phyloP scores from a whole-genome alignment of 176 grass and related monocot species.

The Themeda triandra region DNA sequence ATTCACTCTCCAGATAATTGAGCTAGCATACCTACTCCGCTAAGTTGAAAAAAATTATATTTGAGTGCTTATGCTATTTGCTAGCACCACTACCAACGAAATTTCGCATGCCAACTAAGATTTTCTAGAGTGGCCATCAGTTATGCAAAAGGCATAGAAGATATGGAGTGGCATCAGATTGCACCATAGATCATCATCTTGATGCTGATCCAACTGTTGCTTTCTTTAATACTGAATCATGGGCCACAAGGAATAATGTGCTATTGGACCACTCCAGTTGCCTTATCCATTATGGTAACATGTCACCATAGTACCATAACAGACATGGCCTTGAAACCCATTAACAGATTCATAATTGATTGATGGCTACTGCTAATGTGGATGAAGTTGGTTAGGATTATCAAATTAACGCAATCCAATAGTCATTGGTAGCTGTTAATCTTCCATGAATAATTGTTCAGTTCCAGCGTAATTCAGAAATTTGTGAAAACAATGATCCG shows the following conservation, averaged over 20 bases:
- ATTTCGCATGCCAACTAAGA: background rate
- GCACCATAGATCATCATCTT: background rate
- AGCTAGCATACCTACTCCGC: background rate
- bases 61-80: background rate
- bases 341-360: background rate
- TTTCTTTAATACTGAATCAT: conserved; percentile 15
- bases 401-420: background rate
- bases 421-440: background rate
- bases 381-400: conserved; percentile 7
- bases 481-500: background rate
- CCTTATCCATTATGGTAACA: background rate
- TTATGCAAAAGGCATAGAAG: background rate
- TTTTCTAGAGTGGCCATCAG: background rate
- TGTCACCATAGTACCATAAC: background rate
- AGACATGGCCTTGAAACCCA: conserved; percentile 13
- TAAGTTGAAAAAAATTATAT: background rate
- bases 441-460: background rate
- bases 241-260: conserved; percentile 29
- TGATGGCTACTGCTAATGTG: background rate
- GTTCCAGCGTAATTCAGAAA: background rate
- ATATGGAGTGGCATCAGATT: background rate
- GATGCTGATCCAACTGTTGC: background rate
- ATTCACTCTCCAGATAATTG: background rate
- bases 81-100: background rate
- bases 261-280: background rate